Evolutionary conservation across 1,284 basidiomycete species (phyloP).

Genomic region (Malassezia vespertilionis): DNA sequence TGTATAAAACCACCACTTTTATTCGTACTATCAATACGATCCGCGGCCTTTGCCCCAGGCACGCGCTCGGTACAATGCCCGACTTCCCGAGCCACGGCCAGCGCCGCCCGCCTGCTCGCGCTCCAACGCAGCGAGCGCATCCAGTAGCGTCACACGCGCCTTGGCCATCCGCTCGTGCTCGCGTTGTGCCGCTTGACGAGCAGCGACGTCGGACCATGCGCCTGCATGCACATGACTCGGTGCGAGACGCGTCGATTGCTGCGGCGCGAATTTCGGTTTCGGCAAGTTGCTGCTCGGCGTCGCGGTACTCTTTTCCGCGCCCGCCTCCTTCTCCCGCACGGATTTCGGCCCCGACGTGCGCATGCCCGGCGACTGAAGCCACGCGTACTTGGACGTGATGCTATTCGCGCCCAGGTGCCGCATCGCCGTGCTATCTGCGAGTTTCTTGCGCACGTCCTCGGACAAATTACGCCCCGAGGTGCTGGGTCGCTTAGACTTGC

Average conservation of each 20-base stretch:
- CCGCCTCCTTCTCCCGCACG: constrained; percentile 11
- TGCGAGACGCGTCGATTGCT: constrained; percentile 17
- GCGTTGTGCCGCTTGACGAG: constrained; percentile 33
- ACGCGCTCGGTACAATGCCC: constrained; percentile 18
- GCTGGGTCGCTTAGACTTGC: constrained; percentile 29
- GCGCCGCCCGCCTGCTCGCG: constrained; percentile 21
- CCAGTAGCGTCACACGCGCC: constrained; percentile 34
- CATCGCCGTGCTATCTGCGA: constrained; percentile 45
- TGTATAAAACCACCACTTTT: too few species aligned
- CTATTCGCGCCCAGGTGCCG: constrained; percentile 29
- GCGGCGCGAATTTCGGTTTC: constrained; percentile 39
- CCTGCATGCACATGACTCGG: constrained; percentile 18
- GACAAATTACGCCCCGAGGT: constrained; percentile 38
- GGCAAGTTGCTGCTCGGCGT: constrained; percentile 20
- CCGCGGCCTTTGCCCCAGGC: constrained; percentile 9
- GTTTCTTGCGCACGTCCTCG: constrained; percentile 39
- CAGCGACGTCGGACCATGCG: constrained; percentile 42
- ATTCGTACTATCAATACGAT: too few species aligned
- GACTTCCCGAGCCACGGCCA: constrained; percentile 21
- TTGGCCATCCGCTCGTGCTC: constrained; percentile 35
- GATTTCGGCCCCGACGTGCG: constrained; percentile 13
- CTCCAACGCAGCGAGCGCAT: constrained; percentile 42
- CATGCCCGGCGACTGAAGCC: constrained; percentile 24
- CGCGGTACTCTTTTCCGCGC: not conserved
- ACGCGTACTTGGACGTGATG: constrained; percentile 30